Evolutionary conservation across 2,329 filamentous ascomycete genomes (phyloP), one percentile per base, ranked within the genome.

Genomic region (Cryphonectria radicalis): DNA sequence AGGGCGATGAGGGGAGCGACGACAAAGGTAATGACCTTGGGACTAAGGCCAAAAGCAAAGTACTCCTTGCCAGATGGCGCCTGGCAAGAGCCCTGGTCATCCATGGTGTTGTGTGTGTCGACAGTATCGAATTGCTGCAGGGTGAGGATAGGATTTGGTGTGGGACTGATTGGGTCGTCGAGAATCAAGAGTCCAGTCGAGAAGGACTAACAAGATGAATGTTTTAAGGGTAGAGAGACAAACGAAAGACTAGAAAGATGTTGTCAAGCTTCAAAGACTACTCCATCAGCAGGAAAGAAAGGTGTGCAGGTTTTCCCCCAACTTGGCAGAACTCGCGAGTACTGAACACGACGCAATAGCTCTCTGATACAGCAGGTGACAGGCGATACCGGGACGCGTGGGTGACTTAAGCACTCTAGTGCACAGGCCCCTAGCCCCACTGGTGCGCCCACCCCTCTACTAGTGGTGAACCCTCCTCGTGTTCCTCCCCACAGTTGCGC

Each of bases 1-100:
- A 77, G 74, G n/a, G 75, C 78, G 8, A 81, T 67, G 65, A 80
- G 55, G 10, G 77, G 73, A 43, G 76, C 75, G 40, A 78, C 63
- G n/a, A 78, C 57, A 35, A 80, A 75, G 53, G 76, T 74, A 50
- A 78, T 73, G 17, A 74, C 76, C 69, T 71, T 74, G 6, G 77
- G 75, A 43, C 75, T 74, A 66, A 81, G 72, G 28, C 80, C 80
- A 64, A 79, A 79, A 5, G 73, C 77, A 71, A 74, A 77, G 35
- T 75, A 72, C 68, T 72, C 70, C 43, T 70, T 74, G 71, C 77
- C 77, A 37, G 77, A 72, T 13, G 78, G 76, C 63, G 77, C 76
- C 67, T 71, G 74, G 72, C 78, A 80, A 65, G 76, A 70, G 25
- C 57, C 71, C 28, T 63, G 67, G 55, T 62, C 66, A 13, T 73